Base-by-base conservation (phyloP, 1,284 basidiomycete species). In the Takashimella koratensis region DNA sequence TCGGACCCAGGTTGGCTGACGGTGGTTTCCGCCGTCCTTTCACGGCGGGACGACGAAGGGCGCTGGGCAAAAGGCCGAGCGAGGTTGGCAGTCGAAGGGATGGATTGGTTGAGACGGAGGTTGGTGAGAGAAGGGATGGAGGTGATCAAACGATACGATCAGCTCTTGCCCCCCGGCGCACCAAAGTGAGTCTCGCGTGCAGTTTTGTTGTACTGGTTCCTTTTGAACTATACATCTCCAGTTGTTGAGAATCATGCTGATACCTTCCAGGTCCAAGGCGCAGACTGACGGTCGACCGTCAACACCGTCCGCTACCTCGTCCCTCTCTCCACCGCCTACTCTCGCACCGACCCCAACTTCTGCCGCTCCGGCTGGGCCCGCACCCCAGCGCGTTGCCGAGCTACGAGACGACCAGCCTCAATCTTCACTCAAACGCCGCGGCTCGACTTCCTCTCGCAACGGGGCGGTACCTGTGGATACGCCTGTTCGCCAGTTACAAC, bases 71-170 rank as follows among this genome's bases (percentile, higher is more conserved):
- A 62, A 16, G 73, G 70, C 0, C 58, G 67, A 43, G 49, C 55
- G 8, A 67, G 69, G 51, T 51, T 76, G 1, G 53, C 62, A 26
- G 43, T 53, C 11, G 56, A 65, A 20, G 68, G 72, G 2, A 50
- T 58, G 1, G 71, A 71, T 44, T 74, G 73, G 67, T 56, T 76
- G 40, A 64, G 65, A 40, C 46, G 53, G 10, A 50, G 57, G 30
- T 57, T 76, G 45, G 64, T 76, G 26, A 56, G 51, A 6, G 73
- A 75, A 44, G 75, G 73, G 2, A 59, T 65, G 45, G 71, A 75
- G 45, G 55, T 75, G 21, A 59, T 76, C 52, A 59, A 61, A 46
- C 62, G 73, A 11, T 60, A 57, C 19, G 59, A 60, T 51, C 48
- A 60, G 53, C 47, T 60, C 4, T 40, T 60, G 21, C 59, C 59